These are phyloP conservation scores for Isoetes taiwanensis DNA, from an alignment of 75 land plant species.

Conservation along the genomic window DNA sequence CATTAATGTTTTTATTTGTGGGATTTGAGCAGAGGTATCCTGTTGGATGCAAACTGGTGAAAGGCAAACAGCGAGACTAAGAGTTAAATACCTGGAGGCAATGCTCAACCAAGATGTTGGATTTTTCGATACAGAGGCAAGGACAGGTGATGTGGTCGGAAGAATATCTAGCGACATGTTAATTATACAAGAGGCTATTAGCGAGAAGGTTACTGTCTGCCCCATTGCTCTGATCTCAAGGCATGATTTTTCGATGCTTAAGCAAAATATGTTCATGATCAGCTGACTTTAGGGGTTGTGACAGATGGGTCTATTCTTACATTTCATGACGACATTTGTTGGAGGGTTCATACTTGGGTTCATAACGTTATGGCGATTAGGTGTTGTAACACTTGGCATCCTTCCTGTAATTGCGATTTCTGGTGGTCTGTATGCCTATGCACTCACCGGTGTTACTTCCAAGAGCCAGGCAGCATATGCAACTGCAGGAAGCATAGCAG, in stretches of 20 bases:
- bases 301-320: not conserved
- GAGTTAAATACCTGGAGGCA: not conserved
- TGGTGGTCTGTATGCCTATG: no score
- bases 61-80: not conserved
- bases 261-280: not conserved
- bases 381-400: constrained; percentile 1
- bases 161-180: not conserved
- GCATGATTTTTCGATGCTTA: not conserved
- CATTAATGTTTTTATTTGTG: no score
- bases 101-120: not conserved
- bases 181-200: not conserved
- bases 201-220: not conserved
- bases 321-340: not conserved
- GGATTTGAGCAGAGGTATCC: not conserved
- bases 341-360: constrained; percentile 3
- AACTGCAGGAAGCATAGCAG: no score
- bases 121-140: not conserved
- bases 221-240: no score
- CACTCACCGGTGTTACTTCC: no score
- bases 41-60: constrained; percentile 7
- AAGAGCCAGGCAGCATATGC: no score
- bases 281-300: not conserved
- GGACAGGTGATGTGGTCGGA: not conserved
- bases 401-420: not conserved
- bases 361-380: not conserved